Conservation (phyloP, 2,329 filamentous ascomycete species). For the Fusarium nelsonii region DNA sequence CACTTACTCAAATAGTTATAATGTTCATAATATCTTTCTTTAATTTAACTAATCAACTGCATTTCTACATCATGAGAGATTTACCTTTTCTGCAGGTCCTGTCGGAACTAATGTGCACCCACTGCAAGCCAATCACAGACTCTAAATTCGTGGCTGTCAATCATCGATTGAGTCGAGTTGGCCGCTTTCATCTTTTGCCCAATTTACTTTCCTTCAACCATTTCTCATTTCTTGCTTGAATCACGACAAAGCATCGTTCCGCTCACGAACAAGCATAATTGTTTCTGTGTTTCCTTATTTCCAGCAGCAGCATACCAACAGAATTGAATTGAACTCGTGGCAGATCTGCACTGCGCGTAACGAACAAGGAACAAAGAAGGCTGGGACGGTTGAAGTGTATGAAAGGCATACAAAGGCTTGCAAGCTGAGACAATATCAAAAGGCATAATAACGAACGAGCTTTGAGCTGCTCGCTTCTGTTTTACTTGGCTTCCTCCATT, state of each 20-base stretch:
- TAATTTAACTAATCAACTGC: too few species aligned
- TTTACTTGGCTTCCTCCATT: background rate
- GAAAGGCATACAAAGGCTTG: background rate
- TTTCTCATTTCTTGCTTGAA: background rate
- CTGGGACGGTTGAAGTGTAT: background rate
- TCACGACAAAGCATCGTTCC: background rate
- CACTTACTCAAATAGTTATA: too few species aligned
- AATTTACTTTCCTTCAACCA: background rate
- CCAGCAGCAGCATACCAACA: background rate
- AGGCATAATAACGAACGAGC: background rate
- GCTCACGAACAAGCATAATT: background rate
- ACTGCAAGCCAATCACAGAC: conserved; percentile 16
- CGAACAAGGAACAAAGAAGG: background rate
- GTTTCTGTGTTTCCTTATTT: background rate
- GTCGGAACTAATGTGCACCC: too few species aligned
- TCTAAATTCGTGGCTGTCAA: background rate
- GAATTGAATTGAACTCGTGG: background rate
- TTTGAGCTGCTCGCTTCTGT: background rate
- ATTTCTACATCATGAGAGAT: too few species aligned
- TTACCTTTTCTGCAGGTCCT: too few species aligned
- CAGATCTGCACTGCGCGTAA: background rate
- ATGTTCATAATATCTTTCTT: too few species aligned
- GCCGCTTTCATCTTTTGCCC: background rate
- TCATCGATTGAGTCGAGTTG: conserved; percentile 6
- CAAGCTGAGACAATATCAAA: background rate